Conservation (phyloP, 1,139 yeast species). For the Saccharomyces hybrid region DNA sequence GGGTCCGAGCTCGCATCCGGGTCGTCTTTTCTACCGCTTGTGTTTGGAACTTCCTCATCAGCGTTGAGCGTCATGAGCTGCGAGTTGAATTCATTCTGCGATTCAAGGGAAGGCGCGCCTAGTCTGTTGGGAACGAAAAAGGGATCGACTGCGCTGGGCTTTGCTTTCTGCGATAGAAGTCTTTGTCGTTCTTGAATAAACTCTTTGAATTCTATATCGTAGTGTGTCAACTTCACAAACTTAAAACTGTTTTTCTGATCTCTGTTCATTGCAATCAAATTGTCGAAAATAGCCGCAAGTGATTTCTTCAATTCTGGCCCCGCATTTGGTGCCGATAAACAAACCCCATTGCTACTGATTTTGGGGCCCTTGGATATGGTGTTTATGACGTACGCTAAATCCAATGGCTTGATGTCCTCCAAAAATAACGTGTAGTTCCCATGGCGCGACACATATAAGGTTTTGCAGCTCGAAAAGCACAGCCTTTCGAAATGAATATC, state of each 20-base stretch:
- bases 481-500: constrained; percentile 15
- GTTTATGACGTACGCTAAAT: constrained; percentile 5
- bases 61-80: constrained; percentile 10
- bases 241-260: constrained; percentile 11
- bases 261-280: constrained; percentile 14
- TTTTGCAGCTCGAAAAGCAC: constrained; percentile 17
- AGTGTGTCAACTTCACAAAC: constrained; percentile 13
- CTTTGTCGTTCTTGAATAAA: constrained; percentile 8
- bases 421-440: constrained; percentile 10
- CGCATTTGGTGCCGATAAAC: neutral
- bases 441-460: constrained; percentile 10
- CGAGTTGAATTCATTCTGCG: constrained; percentile 22
- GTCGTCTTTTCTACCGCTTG: constrained; percentile 1
- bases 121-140: constrained; percentile 4
- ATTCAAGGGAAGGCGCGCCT: constrained; percentile 6
- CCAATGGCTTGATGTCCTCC: constrained; percentile 10
- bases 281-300: constrained; percentile 13
- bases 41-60: neutral
- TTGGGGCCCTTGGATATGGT: neutral
- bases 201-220: constrained; percentile 7
- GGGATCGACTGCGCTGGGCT: constrained; percentile 12
- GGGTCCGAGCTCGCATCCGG: constrained; percentile 4
- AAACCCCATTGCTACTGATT: constrained; percentile 1
- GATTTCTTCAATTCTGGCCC: neutral
- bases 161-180: neutral